Conservation (phyloP, 345 rosid species). For the Crucihimalaya himalaica region DNA sequence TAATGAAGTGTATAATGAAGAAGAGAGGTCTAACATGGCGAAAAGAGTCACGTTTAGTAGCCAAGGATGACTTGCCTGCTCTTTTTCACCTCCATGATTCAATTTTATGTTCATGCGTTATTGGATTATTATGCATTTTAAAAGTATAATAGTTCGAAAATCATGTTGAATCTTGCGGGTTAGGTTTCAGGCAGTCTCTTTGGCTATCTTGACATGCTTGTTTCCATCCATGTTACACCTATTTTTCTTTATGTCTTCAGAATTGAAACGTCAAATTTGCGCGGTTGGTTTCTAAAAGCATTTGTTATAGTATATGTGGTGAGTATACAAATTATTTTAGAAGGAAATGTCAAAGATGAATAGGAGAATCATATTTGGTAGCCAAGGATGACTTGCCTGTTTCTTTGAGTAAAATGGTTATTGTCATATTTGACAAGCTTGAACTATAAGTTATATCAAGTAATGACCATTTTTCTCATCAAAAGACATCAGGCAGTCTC, state of each 20-base stretch:
- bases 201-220: slow-evolving; percentile 40
- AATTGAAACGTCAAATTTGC: not conserved
- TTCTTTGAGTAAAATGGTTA: slow-evolving; percentile 22
- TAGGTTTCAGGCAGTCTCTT: slow-evolving; percentile 6
- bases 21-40: slow-evolving; percentile 37
- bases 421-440: slow-evolving; percentile 1
- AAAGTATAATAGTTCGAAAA: not conserved
- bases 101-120: not conserved
- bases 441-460: not conserved
- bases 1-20: slow-evolving; percentile 19
- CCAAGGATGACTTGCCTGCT: slow-evolving; percentile 46
- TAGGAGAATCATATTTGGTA: slow-evolving; percentile 36
- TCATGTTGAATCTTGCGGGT: not conserved
- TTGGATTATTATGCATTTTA: slow-evolving; percentile 14
- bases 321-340: slow-evolving; percentile 6
- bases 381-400: slow-evolving; percentile 43
- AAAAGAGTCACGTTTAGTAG: slow-evolving; percentile 37
- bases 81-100: slow-evolving; percentile 33
- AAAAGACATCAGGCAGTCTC: slow-evolving; percentile 32
- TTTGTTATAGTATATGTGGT: not conserved
- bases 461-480: not conserved
- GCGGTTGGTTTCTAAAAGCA: not conserved
- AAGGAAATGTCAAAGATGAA: slow-evolving; percentile 36
- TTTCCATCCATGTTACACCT: slow-evolving; percentile 29
- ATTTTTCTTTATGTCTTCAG: not conserved